Evolutionary conservation across 805 yeast species (phyloP), one percentile per base, ranked within the genome.

Genomic region (Sugiyamaella smithiae): DNA sequence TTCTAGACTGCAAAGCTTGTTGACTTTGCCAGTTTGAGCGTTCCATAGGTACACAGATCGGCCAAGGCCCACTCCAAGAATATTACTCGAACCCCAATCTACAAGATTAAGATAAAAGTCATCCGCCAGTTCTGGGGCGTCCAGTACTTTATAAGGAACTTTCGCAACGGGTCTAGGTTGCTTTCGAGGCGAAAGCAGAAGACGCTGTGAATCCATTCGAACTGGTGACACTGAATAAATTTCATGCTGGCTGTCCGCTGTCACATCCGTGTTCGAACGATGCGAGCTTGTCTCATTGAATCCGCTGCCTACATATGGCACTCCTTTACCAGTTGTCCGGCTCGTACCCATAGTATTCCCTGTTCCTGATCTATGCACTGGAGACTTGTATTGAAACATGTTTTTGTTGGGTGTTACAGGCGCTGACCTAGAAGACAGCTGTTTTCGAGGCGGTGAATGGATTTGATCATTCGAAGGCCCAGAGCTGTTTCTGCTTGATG

Each of bases 91-190:
- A 0, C 97, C 96, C 99, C 99, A 91, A 64, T 93, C 98, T 1
- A 93, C 85, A 49, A 93, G 73, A 59, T 93, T 93, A 44, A 89
- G 74, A 64, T 91, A 91, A 62, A 90, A 91, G 64, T 91, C 98
- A 64, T 93, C 98, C 4, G 88, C 88, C 19, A 93, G 71, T 42
- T 88, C 96, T 0, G 98, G 99, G 0, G 99, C 99, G 68, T 91
- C 99, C 38, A 91, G 75, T 4, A 91, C 97, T 48, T 96, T 75
- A 61, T 85, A 89, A 0, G 99, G 98, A 0, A 89, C 87, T 61
- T 85, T 87, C 2, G 93, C 75, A 17, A 93, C 86, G 25, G 78
- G 76, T 40, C 99, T 70, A 1, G 85, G 80, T 60, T 81, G 84
- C 66, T 84, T 88, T 49, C 85, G 83, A 0, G 97, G 97, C 1